These are phyloP conservation scores for Annulohypoxylon truncatum DNA, from an alignment of 2,329 filamentous ascomycete species.

Conservation along the genomic window DNA sequence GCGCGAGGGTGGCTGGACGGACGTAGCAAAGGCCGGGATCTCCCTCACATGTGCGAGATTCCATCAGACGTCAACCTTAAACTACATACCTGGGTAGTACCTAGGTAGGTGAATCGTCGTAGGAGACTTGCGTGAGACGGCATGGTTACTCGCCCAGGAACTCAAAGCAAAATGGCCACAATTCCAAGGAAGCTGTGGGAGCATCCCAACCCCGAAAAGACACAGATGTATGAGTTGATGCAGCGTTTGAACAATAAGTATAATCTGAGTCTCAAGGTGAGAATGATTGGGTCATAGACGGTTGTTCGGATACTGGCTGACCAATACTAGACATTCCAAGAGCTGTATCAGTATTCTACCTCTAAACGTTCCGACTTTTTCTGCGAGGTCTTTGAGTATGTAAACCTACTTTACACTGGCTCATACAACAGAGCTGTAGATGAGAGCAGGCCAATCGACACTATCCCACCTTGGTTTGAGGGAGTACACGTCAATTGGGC, in stretches of 20 bases:
- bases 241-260: conserved; percentile 70
- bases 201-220: conserved; percentile 70
- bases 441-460: conserved; percentile 74
- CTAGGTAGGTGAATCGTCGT: not conserved
- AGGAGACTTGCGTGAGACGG: not conserved
- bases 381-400: conserved; percentile 69
- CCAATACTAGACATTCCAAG: conserved; percentile 68
- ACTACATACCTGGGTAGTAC: not conserved
- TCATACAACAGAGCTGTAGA: conserved; percentile 72
- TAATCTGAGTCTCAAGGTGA: conserved; percentile 67
- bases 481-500: conserved; percentile 81
- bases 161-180: conserved; percentile 40
- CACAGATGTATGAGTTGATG: conserved; percentile 75
- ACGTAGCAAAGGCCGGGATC: not conserved
- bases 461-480: conserved; percentile 80
- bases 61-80: not conserved
- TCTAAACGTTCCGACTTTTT: conserved; percentile 72
- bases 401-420: conserved; percentile 73
- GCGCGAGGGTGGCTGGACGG: not conserved
- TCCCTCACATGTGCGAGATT: not conserved
- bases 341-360: conserved; percentile 78
- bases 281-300: conserved; percentile 8
- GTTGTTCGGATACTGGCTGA: conserved; percentile 18
- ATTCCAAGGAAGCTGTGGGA: conserved; percentile 75
- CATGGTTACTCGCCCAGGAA: conserved; percentile 52